Evolutionary conservation across 2,329 filamentous ascomycete species (phyloP).

Genomic region (Fusarium sp.): DNA sequence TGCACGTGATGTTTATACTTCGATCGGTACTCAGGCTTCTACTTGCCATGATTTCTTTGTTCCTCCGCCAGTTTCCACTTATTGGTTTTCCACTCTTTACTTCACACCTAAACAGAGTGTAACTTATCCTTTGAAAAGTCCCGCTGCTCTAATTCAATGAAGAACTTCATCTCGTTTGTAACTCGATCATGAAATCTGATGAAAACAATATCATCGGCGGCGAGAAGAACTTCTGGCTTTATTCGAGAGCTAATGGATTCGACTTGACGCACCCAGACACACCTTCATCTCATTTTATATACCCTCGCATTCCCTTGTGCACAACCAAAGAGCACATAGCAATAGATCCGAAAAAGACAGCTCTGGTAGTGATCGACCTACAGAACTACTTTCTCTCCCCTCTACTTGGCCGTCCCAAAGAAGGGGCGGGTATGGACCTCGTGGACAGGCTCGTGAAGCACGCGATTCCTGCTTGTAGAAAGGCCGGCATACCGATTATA

Average conservation of each 20-base stretch:
- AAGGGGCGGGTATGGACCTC: not conserved
- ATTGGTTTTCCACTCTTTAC: too few species aligned
- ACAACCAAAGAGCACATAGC: not conserved
- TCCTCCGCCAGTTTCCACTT: too few species aligned
- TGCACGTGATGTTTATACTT: too few species aligned
- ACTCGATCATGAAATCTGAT: too few species aligned
- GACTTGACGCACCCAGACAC: not conserved
- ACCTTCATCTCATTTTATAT: not conserved
- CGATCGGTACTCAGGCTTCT: too few species aligned
- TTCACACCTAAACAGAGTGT: too few species aligned
- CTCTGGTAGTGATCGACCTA: not conserved
- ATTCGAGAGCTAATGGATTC: not conserved
- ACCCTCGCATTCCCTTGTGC: not conserved
- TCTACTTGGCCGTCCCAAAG: not conserved
- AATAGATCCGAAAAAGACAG: not conserved
- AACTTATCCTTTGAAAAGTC: too few species aligned
- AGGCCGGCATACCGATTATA: not conserved
- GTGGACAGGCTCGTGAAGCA: not conserved
- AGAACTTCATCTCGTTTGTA: too few species aligned
- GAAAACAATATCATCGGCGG: not conserved
- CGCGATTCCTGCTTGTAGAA: not conserved
- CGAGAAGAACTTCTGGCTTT: conserved; percentile 3
- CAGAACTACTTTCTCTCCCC: not conserved
- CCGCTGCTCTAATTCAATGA: too few species aligned
- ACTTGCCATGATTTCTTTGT: too few species aligned